Conservation (phyloP, 495 filamentous ascomycete species). For the Sphaerosporella brunnea region DNA sequence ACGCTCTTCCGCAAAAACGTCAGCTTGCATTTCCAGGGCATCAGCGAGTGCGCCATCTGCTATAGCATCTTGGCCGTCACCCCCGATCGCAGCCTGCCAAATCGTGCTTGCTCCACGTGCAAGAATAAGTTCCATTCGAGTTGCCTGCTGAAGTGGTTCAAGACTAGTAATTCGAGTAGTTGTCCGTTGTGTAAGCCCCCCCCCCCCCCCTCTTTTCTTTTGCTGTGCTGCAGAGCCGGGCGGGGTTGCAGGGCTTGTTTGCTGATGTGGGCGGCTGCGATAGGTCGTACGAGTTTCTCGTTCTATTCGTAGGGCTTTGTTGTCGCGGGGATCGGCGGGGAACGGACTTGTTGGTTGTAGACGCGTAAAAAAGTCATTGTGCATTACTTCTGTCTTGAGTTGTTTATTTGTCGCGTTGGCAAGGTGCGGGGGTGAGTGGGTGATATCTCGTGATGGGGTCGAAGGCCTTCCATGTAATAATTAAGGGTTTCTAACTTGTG, state of each 20-base stretch:
- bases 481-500: no score
- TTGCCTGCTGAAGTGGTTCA: slow-evolving; percentile 92
- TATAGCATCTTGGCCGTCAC: slow-evolving; percentile 64
- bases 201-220: no score
- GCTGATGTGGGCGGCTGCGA: neutral
- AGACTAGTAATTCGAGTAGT: slow-evolving; percentile 70
- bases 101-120: slow-evolving; percentile 81
- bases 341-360: no score
- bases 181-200: slow-evolving; percentile 61
- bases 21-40: slow-evolving; percentile 68
- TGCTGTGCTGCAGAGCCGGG: no score
- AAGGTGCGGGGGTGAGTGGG: no score
- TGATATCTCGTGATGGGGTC: no score
- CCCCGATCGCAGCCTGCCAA: slow-evolving; percentile 68
- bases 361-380: no score
- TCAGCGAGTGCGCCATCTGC: slow-evolving; percentile 92
- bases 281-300: slow-evolving; percentile 15
- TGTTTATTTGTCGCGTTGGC: no score
- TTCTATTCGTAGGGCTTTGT: slow-evolving; percentile 12
- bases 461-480: no score
- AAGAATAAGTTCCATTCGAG: slow-evolving; percentile 81
- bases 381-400: no score
- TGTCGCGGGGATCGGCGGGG: neutral
- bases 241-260: no score
- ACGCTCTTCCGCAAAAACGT: slow-evolving; percentile 69